These are phyloP conservation scores for Xylariales sp. DNA, from an alignment of 2,329 filamentous ascomycete genomes.

Conservation along the genomic window DNA sequence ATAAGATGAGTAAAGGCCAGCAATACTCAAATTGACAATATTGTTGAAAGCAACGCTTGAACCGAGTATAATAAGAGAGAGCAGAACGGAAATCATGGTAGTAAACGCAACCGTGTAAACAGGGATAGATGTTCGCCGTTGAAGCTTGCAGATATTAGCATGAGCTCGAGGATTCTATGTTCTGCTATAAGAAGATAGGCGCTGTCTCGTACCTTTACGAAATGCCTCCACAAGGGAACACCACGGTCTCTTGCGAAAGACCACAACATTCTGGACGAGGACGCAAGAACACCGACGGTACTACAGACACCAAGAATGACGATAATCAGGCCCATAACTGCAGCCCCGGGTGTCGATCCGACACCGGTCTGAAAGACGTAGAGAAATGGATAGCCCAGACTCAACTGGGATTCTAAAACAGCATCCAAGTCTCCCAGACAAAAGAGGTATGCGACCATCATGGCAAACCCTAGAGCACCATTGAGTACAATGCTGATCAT, in stretches of 20 bases:
- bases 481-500: slow-evolving; percentile 22
- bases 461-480: slow-evolving; percentile 18
- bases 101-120: slow-evolving; percentile 18
- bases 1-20: slow-evolving; percentile 34
- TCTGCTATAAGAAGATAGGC: background rate
- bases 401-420: slow-evolving; percentile 19
- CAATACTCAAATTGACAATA: slow-evolving; percentile 28
- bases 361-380: slow-evolving; percentile 20
- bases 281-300: slow-evolving; percentile 20
- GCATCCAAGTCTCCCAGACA: slow-evolving; percentile 26
- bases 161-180: too few species aligned
- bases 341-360: slow-evolving; percentile 13
- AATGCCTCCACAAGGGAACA: slow-evolving; percentile 15
- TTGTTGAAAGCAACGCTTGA: slow-evolving; percentile 44
- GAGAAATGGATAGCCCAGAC: slow-evolving; percentile 22
- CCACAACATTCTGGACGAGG: slow-evolving; percentile 28
- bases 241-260: slow-evolving; percentile 26
- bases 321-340: slow-evolving; percentile 22
- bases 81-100: slow-evolving; percentile 21
- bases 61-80: slow-evolving; percentile 22
- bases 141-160: slow-evolving; percentile 7
- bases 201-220: slow-evolving; percentile 9
- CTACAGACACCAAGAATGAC: slow-evolving; percentile 18
- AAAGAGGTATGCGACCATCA: slow-evolving; percentile 26
- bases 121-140: slow-evolving; percentile 21